Conservation (phyloP, 2,329 filamentous ascomycete genomes). For the Didymella pomorum region DNA sequence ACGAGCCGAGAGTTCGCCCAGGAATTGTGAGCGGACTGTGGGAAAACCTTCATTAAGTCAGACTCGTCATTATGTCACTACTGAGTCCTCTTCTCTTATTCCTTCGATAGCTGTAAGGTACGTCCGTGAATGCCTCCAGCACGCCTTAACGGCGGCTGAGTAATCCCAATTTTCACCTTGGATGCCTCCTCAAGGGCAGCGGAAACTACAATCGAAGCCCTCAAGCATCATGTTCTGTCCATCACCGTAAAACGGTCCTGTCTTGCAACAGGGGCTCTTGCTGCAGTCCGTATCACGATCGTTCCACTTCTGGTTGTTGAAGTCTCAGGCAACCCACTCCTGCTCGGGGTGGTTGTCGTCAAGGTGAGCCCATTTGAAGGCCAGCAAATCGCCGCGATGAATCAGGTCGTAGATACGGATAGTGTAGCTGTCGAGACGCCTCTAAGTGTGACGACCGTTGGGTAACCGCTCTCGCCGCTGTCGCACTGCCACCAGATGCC, state of each 20-base stretch:
- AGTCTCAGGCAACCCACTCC: background rate
- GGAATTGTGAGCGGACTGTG: no score
- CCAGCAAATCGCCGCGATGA: background rate
- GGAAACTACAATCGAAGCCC: background rate
- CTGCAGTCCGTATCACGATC: background rate
- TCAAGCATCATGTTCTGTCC: background rate
- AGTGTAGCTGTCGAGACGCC: background rate
- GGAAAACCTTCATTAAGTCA: no score
- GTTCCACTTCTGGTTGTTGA: background rate
- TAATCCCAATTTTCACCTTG: background rate
- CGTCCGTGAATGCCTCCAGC: no score
- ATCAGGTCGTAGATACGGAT: background rate
- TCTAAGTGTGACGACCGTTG: background rate
- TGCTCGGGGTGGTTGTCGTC: background rate
- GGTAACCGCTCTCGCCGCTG: background rate
- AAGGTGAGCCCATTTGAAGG: background rate
- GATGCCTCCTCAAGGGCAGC: background rate
- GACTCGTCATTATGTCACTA: no score
- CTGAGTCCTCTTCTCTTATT: no score
- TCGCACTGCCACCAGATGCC: background rate
- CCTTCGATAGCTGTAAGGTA: no score
- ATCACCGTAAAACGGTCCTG: background rate
- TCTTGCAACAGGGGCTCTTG: background rate
- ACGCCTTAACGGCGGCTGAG: no score
- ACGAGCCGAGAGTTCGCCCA: no score